Conservation (phyloP, 2,329 filamentous ascomycete species). For the Calonectria hongkongensis region DNA sequence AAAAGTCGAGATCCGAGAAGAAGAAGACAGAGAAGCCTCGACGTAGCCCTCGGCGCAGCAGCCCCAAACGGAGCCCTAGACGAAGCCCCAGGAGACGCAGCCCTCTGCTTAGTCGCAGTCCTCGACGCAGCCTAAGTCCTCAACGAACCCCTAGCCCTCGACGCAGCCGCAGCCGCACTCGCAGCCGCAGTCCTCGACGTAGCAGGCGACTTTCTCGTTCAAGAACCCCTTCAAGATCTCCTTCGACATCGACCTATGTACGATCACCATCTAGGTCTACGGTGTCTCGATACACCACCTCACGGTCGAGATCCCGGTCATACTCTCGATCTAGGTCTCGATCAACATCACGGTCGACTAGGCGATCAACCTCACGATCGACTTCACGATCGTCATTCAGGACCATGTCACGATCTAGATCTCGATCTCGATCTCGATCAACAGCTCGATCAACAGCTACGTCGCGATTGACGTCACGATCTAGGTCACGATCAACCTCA, state of each 20-base stretch:
- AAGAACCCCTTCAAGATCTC: not conserved
- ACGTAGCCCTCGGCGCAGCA: not conserved
- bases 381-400: slow-evolving; percentile 1
- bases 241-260: not conserved
- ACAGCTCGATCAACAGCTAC: not conserved
- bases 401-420: slow-evolving; percentile 1
- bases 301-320: slow-evolving; percentile 7
- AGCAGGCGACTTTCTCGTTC: not conserved
- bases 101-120: not conserved
- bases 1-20: not conserved
- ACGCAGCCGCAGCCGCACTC: not conserved
- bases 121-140: not conserved
- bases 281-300: slow-evolving; percentile 10
- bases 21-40: not conserved
- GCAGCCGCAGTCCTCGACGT: not conserved
- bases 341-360: slow-evolving; percentile 6
- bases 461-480: not conserved
- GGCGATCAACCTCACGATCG: slow-evolving; percentile 5
- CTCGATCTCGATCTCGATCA: slow-evolving; percentile 1
- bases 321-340: not conserved
- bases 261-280: slow-evolving; percentile 1
- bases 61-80: not conserved
- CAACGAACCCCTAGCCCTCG: not conserved
- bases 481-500: not conserved
- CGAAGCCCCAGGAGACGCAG: not conserved